Percentiles rank a stretch among this genome's conserved stretches.
Evolutionary conservation across 1,284 basidiomycete genomes (phyloP).

Genomic region (Heterobasidion occidentale): DNA sequence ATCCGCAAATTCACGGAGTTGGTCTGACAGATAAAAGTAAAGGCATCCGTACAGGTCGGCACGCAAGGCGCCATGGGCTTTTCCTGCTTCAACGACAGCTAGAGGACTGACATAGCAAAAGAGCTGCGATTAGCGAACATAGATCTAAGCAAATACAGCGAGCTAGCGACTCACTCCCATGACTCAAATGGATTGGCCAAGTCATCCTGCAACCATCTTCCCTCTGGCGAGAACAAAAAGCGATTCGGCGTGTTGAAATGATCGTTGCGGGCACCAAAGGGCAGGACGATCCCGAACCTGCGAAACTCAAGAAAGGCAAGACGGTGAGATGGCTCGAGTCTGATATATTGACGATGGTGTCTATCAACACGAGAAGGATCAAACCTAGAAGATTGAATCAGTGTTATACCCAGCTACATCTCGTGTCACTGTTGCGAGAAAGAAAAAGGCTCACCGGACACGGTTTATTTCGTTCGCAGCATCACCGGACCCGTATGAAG

Average conservation of each 20-base stretch:
- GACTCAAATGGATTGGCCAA: slow-evolving; percentile 23
- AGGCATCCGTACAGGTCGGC: slow-evolving; percentile 37
- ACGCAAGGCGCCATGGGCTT: slow-evolving; percentile 21
- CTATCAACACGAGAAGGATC: slow-evolving; percentile 24
- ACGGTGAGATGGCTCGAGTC: slow-evolving; percentile 28
- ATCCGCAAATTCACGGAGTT: slow-evolving; percentile 25
- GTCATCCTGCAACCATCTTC: slow-evolving; percentile 22
- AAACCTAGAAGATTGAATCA: not conserved
- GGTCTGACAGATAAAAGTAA: slow-evolving; percentile 31
- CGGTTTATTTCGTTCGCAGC: not conserved
- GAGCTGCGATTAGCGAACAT: not conserved
- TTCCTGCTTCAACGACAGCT: slow-evolving; percentile 23
- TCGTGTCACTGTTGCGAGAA: too few relatives aligned
- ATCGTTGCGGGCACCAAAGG: slow-evolving; percentile 27
- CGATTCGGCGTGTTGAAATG: slow-evolving; percentile 29
- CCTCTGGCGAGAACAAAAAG: slow-evolving; percentile 25
- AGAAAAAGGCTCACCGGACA: slow-evolving; percentile 5
- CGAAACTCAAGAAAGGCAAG: slow-evolving; percentile 29
- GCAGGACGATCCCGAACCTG: slow-evolving; percentile 31
- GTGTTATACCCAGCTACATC: too few relatives aligned
- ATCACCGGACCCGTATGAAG: not conserved
- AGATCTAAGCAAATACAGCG: not conserved
- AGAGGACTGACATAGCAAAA: not conserved
- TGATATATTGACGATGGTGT: slow-evolving; percentile 21
- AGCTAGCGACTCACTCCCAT: slow-evolving; percentile 30